Evolutionary conservation across 1,284 basidiomycete species (phyloP).

Genomic region (Malassezia restricta): DNA sequence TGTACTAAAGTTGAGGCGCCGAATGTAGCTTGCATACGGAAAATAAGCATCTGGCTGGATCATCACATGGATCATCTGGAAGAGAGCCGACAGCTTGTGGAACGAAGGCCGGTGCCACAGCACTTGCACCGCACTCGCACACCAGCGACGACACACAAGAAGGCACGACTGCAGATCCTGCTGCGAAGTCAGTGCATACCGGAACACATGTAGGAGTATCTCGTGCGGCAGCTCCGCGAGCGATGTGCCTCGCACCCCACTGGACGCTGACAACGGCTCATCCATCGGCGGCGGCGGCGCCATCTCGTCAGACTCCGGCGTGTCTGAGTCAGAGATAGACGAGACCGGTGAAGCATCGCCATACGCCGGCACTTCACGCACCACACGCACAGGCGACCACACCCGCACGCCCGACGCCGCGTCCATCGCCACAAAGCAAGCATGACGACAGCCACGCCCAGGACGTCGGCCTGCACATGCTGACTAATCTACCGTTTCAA

Average conservation of each 20-base stretch:
- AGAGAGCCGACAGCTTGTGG: slow-evolving; percentile 58
- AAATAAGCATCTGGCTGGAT: slow-evolving; percentile 55
- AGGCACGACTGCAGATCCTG: slow-evolving; percentile 52
- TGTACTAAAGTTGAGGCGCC: slow-evolving; percentile 75
- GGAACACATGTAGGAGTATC: slow-evolving; percentile 82
- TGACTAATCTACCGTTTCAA: slow-evolving; percentile 6
- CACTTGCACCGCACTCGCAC: slow-evolving; percentile 83
- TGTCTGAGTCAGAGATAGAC: neutral
- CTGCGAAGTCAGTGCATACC: slow-evolving; percentile 65
- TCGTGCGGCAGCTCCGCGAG: slow-evolving; percentile 60
- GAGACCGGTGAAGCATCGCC: neutral
- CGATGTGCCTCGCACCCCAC: neutral
- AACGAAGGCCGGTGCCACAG: slow-evolving; percentile 87
- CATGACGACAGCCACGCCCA: neutral
- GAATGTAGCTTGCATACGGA: slow-evolving; percentile 74
- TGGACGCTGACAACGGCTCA: neutral
- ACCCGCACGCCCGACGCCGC: neutral
- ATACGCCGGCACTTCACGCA: neutral
- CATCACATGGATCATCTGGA: slow-evolving; percentile 50
- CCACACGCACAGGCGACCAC: neutral
- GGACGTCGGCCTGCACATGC: neutral
- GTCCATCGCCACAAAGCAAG: neutral
- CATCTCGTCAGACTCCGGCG: slow-evolving; percentile 1
- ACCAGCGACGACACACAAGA: slow-evolving; percentile 81
- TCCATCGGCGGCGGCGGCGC: neutral